These are phyloP conservation scores for Ceriops tagal DNA, from an alignment of 345 rosid species.

Conservation along the genomic window DNA sequence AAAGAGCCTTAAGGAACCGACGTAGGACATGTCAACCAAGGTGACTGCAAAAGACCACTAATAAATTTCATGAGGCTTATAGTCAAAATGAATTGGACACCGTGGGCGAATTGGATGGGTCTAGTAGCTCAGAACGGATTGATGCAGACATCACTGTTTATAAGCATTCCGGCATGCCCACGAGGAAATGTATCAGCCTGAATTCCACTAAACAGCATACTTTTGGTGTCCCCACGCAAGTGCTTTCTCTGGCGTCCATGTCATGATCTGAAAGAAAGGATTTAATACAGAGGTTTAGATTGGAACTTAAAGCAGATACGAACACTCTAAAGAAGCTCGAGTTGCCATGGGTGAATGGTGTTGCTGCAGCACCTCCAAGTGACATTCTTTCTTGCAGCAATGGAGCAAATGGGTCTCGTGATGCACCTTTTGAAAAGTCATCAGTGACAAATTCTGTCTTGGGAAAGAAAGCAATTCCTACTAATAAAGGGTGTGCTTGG, in stretches of 20 bases:
- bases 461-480: constrained; percentile 52
- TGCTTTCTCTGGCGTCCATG: constrained; percentile 12
- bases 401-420: constrained; percentile 31
- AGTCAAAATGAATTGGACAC: constrained; percentile 43
- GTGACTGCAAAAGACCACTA: constrained; percentile 50
- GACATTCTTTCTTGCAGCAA: constrained; percentile 25
- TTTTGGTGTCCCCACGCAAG: constrained; percentile 21
- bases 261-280: constrained; percentile 22
- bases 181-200: constrained; percentile 43
- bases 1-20: no score
- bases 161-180: constrained; percentile 53
- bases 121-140: constrained; percentile 57
- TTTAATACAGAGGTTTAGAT: constrained; percentile 4
- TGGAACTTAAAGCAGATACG: constrained; percentile 24
- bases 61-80: constrained; percentile 49
- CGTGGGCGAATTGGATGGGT: constrained; percentile 61
- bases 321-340: constrained; percentile 17
- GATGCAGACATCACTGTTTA: constrained; percentile 53
- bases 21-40: no score
- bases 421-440: constrained; percentile 38
- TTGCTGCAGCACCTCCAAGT: constrained; percentile 10
- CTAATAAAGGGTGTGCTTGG: constrained; percentile 35
- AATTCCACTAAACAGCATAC: constrained; percentile 11
- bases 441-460: constrained; percentile 36
- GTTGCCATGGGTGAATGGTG: constrained; percentile 7